Conservation (phyloP, 1,139 yeast genomes). For the Scheffersomyces segobiensis region DNA sequence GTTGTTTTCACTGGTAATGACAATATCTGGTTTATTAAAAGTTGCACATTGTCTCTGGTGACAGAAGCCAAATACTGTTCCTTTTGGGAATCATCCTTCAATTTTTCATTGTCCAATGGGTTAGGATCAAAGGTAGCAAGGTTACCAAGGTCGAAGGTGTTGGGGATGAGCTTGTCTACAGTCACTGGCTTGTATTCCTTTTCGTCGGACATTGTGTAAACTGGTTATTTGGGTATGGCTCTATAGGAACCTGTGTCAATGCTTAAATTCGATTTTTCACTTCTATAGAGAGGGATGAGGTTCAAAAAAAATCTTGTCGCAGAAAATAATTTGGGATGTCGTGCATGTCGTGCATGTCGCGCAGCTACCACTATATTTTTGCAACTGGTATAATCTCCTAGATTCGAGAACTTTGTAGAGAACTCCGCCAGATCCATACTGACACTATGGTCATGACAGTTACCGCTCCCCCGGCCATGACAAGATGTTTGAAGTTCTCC, state of each 20-base stretch:
- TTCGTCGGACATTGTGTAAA: conserved; percentile 21
- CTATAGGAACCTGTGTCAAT: background rate
- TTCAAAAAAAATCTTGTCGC: background rate
- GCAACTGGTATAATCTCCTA: background rate
- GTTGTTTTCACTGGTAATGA: conserved; percentile 87
- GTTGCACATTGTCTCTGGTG: conserved; percentile 93
- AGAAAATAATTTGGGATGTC: background rate
- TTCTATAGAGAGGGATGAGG: background rate
- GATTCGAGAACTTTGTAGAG: conserved; percentile 25
- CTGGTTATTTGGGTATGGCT: background rate
- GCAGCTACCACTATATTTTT: background rate
- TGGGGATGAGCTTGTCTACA: conserved; percentile 87
- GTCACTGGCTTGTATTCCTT: conserved; percentile 64
- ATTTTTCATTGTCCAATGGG: conserved; percentile 66
- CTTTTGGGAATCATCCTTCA: conserved; percentile 51
- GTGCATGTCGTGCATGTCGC: background rate
- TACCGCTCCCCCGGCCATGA: conserved; percentile 67
- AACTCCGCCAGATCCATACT: conserved; percentile 61
- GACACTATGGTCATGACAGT: conserved; percentile 61
- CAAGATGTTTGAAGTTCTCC: conserved; percentile 47
- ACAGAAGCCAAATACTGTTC: conserved; percentile 65
- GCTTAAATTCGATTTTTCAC: background rate
- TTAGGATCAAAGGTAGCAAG: conserved; percentile 83
- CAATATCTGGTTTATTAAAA: conserved; percentile 83
- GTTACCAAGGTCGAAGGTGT: conserved; percentile 82